These are phyloP conservation scores for Kernera saxatilis DNA, from an alignment of 345 rosid species.

Conservation along the genomic window DNA sequence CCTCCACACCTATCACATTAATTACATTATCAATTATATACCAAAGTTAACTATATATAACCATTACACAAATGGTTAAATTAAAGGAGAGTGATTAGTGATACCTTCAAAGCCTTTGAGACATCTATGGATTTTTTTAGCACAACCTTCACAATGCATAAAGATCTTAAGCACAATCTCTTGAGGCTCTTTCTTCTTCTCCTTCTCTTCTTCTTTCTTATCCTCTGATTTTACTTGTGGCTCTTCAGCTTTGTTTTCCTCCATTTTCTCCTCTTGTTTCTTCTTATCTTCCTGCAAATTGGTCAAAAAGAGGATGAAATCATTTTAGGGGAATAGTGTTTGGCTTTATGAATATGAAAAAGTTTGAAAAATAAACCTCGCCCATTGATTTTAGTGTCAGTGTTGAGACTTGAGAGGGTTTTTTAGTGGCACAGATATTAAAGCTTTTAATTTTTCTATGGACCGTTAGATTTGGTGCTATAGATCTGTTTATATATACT, in stretches of 20 bases:
- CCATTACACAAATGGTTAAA: background rate
- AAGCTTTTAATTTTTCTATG: conserved; percentile 15
- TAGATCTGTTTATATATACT: conserved; percentile 6
- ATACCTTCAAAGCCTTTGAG: conserved; percentile 79
- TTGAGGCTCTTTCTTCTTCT: conserved; percentile 41
- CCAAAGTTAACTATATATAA: background rate
- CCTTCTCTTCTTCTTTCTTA: conserved; percentile 40
- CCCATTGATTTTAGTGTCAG: conserved; percentile 50
- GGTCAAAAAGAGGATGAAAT: background rate
- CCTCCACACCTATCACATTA: conserved; percentile 63
- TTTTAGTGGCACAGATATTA: conserved; percentile 23
- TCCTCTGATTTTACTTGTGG: conserved; percentile 47
- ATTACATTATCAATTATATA: background rate
- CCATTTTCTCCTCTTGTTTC: conserved; percentile 12
- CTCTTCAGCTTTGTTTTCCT: conserved; percentile 40
- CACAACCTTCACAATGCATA: conserved; percentile 99
- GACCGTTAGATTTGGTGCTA: conserved; percentile 10
- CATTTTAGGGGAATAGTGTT: background rate
- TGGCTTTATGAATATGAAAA: conserved; percentile 8
- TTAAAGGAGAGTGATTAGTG: background rate
- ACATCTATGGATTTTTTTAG: conserved; percentile 71
- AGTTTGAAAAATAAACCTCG: conserved; percentile 40
- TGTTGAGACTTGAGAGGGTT: conserved; percentile 14
- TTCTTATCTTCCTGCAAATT: conserved; percentile 21
- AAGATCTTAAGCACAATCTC: conserved; percentile 72